Conservation (phyloP, 2,329 filamentous ascomycete genomes). For the Ophiostoma montium region DNA sequence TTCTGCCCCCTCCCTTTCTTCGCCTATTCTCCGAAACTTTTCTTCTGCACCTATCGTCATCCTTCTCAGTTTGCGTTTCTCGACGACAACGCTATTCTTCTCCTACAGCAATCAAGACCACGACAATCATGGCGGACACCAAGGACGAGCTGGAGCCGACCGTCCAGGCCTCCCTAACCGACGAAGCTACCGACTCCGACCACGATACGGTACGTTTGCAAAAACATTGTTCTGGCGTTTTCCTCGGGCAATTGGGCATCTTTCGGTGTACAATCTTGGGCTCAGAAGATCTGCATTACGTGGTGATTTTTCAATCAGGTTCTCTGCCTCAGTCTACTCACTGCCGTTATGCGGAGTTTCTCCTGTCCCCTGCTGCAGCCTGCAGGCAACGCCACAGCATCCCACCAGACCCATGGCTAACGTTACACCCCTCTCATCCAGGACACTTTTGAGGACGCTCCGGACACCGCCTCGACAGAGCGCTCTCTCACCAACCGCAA, state of each 20-base stretch:
- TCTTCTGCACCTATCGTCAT: not conserved
- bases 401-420: constrained; percentile 3
- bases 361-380: not conserved
- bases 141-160: constrained; percentile 8
- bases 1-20: not conserved
- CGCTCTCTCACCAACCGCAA: constrained; percentile 48
- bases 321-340: not conserved
- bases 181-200: constrained; percentile 5
- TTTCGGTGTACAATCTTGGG: not conserved
- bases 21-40: not conserved
- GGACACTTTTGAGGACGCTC: constrained; percentile 76
- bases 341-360: not conserved
- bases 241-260: not conserved
- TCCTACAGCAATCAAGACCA: not conserved
- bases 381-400: not conserved
- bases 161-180: not conserved
- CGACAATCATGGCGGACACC: constrained; percentile 9
- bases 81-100: not conserved
- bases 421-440: constrained; percentile 19
- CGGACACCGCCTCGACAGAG: constrained; percentile 43
- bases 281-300: too few species aligned
- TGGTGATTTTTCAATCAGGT: not conserved
- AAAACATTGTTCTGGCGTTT: not conserved
- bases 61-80: not conserved
- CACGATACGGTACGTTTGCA: constrained; percentile 11